Conservation (phyloP, 2,329 filamentous ascomycete species). For the Fusarium pseudograminearum region DNA sequence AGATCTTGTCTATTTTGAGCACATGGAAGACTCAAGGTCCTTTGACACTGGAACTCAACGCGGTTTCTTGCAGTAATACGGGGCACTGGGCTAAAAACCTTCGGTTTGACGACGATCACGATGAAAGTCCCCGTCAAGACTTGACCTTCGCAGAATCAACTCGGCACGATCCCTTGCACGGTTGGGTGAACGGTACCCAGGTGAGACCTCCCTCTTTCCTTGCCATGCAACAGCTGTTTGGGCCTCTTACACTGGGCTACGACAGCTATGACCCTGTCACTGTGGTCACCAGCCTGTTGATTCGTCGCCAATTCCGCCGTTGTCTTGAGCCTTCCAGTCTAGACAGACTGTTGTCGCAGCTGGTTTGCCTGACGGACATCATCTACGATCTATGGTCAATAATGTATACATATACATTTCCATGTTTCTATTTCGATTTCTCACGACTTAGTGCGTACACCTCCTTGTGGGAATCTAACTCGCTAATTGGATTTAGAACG, state of each 20-base stretch:
- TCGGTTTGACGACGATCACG: slow-evolving; percentile 5
- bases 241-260: background rate
- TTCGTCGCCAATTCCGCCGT: slow-evolving; percentile 15
- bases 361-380: background rate
- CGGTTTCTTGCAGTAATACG: background rate
- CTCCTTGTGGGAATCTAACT: background rate
- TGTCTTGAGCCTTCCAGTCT: background rate
- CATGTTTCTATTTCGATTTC: background rate
- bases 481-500: background rate
- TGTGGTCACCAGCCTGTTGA: slow-evolving; percentile 6
- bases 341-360: background rate
- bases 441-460: background rate
- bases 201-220: fast-evolving
- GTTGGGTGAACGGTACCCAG: background rate
- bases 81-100: slow-evolving; percentile 7
- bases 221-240: background rate
- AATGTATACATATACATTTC: background rate
- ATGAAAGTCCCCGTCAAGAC: background rate
- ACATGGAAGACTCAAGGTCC: background rate
- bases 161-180: background rate
- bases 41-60: slow-evolving; percentile 3
- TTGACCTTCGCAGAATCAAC: background rate
- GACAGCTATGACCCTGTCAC: background rate
- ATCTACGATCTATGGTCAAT: slow-evolving; percentile 1
- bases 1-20: background rate